phyloP scores from a whole-genome alignment of 768 basidiomycete species.

The Psilocybe sp. region DNA sequence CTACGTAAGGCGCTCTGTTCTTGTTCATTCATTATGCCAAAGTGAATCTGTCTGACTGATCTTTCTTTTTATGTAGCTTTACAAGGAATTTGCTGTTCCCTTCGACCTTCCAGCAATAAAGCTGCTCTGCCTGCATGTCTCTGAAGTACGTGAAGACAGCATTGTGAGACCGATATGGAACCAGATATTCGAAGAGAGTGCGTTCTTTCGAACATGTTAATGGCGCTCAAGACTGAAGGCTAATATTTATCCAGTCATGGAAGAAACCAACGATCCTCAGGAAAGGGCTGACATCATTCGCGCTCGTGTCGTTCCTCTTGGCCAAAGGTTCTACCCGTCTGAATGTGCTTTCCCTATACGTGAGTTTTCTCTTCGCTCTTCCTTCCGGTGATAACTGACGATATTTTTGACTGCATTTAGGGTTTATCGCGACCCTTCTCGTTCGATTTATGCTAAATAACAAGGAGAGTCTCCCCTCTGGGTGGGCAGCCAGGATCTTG shows the following conservation, averaged over 20 bases:
- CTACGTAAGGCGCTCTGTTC: slow-evolving; percentile 52
- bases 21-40: background rate
- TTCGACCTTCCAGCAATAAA: slow-evolving; percentile 83
- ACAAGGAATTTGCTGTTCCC: slow-evolving; percentile 82
- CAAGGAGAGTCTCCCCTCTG: slow-evolving; percentile 55
- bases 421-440: slow-evolving; percentile 70
- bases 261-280: slow-evolving; percentile 52
- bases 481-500: slow-evolving; percentile 82
- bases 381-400: slow-evolving; percentile 1
- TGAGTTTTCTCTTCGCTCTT: slow-evolving; percentile 36
- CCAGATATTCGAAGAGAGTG: slow-evolving; percentile 79
- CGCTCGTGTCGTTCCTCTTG: slow-evolving; percentile 65
- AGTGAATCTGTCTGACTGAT: slow-evolving; percentile 8
- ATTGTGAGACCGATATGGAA: slow-evolving; percentile 87
- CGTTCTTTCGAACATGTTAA: slow-evolving; percentile 17
- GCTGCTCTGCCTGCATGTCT: slow-evolving; percentile 88
- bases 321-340: slow-evolving; percentile 87
- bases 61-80: slow-evolving; percentile 55
- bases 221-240: background rate
- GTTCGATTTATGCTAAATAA: slow-evolving; percentile 70
- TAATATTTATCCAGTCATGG: slow-evolving; percentile 39
- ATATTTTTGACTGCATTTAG: slow-evolving; percentile 38
- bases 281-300: slow-evolving; percentile 60
- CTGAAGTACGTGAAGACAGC: slow-evolving; percentile 85
- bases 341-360: slow-evolving; percentile 87